Evolutionary conservation across 306 rosid genomes (phyloP).

Genomic region (Crotalaria pallida): DNA sequence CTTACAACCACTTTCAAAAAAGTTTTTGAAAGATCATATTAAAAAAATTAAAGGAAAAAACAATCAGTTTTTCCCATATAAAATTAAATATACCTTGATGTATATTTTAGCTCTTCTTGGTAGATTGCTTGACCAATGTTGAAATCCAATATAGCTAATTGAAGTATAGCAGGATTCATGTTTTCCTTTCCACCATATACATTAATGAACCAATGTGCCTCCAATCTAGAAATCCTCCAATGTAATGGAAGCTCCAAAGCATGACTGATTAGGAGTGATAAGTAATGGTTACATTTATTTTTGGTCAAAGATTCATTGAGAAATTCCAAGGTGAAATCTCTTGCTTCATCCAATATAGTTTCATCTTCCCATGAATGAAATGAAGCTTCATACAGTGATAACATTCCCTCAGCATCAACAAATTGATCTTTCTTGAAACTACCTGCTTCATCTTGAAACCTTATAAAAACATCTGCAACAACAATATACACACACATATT

Average conservation of each 20-base stretch:
- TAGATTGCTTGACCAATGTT: conserved; percentile 6
- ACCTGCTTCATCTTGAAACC: conserved; percentile 9
- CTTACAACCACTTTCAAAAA: too few relatives aligned
- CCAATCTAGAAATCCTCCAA: conserved; percentile 33
- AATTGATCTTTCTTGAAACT: background rate
- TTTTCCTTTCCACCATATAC: background rate
- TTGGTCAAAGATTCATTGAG: background rate
- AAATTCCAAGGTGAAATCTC: conserved; percentile 1
- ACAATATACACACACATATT: background rate
- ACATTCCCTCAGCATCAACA: background rate
- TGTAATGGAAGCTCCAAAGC: conserved; percentile 32
- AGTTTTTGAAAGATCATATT: too few relatives aligned
- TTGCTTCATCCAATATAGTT: conserved; percentile 23
- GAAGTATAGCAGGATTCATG: background rate
- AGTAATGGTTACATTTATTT: background rate
- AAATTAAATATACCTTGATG: too few relatives aligned
- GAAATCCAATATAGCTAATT: conserved; percentile 5
- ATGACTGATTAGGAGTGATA: background rate
- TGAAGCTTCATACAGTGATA: conserved; percentile 32
- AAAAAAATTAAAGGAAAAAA: too few relatives aligned
- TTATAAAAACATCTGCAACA: conserved; percentile 12
- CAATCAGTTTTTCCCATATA: too few relatives aligned
- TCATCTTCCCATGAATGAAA: conserved; percentile 15
- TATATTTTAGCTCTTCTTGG: background rate
- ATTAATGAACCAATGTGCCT: conserved; percentile 19